Percentiles rank a stretch among this genome's conserved stretches.
Evolutionary conservation across 2,329 filamentous ascomycete species (phyloP).

Genomic region (Xylariaceae sp.): DNA sequence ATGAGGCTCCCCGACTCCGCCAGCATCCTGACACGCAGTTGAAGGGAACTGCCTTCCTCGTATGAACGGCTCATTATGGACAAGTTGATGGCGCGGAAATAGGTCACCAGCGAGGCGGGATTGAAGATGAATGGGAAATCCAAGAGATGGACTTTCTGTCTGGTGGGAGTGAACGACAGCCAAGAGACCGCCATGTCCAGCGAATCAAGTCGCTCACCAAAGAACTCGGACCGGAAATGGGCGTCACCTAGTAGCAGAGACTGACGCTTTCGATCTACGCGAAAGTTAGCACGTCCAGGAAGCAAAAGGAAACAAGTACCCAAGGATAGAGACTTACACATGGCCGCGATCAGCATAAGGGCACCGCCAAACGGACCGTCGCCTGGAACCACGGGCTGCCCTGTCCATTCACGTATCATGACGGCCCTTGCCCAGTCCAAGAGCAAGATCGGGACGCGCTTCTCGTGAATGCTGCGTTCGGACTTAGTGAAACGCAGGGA

Average conservation of each 20-base stretch:
- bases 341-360: conserved; percentile 63
- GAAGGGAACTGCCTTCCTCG: conserved; percentile 59
- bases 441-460: conserved; percentile 49
- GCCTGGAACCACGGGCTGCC: conserved; percentile 61
- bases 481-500: conserved; percentile 44
- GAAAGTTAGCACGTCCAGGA: no score
- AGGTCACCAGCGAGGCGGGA: conserved; percentile 65
- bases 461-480: conserved; percentile 52
- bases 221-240: conserved; percentile 69
- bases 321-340: conserved; percentile 63
- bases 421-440: conserved; percentile 71
- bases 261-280: conserved; percentile 54
- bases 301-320: not conserved
- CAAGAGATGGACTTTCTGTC: conserved; percentile 66
- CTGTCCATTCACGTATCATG: conserved; percentile 76
- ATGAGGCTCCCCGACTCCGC: conserved; percentile 50
- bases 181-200: conserved; percentile 70
- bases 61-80: conserved; percentile 76
- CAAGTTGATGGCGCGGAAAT: conserved; percentile 86
- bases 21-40: conserved; percentile 51
- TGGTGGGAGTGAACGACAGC: conserved; percentile 56
- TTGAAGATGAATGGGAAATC: conserved; percentile 78
- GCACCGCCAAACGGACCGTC: conserved; percentile 72
- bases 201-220: conserved; percentile 69
- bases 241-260: conserved; percentile 59